Percentiles rank a stretch among this genome's conserved stretches.
phyloP scores from a whole-genome alignment of 331 rosid species.

The Stylosanthes scabra region DNA sequence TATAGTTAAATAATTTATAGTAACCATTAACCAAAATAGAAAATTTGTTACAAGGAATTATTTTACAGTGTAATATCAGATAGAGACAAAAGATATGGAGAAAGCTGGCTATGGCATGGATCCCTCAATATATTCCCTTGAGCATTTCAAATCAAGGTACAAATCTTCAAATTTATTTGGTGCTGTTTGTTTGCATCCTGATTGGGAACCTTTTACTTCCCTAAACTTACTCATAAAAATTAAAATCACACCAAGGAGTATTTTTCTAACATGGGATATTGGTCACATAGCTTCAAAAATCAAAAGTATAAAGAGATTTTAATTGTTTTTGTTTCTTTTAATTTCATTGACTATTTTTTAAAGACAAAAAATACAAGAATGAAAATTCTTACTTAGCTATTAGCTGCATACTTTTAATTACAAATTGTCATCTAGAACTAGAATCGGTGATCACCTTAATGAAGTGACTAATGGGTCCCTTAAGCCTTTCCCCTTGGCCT shows the following conservation, averaged over 20 bases:
- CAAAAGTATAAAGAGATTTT: not conserved
- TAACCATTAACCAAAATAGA: not conserved
- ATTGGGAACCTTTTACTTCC: conserved; percentile 29
- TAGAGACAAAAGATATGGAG: conserved; percentile 25
- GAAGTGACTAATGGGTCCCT: conserved; percentile 37
- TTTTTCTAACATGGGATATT: not conserved
- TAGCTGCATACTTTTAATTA: conserved; percentile 27
- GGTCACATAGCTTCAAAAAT: not conserved
- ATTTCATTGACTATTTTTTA: not conserved
- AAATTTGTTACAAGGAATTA: not conserved
- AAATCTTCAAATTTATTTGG: conserved; percentile 20
- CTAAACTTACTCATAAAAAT: conserved; percentile 31
- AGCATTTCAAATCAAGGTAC: conserved; percentile 27
- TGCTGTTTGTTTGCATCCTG: conserved; percentile 38
- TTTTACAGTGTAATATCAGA: not conserved
- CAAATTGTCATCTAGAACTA: not conserved
- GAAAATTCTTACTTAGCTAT: too few relatives aligned
- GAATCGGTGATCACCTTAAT: conserved; percentile 14
- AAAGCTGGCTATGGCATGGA: conserved; percentile 7
- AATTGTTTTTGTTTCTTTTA: not conserved
- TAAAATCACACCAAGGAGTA: not conserved
- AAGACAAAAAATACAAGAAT: not conserved
- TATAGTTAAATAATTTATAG: too few relatives aligned
- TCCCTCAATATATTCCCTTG: conserved; percentile 27
- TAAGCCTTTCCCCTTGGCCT: not conserved